Evolutionary conservation across 345 rosid species (phyloP), one percentile per base, ranked within the genome.

Genomic region (Pseudoturritis turrita): DNA sequence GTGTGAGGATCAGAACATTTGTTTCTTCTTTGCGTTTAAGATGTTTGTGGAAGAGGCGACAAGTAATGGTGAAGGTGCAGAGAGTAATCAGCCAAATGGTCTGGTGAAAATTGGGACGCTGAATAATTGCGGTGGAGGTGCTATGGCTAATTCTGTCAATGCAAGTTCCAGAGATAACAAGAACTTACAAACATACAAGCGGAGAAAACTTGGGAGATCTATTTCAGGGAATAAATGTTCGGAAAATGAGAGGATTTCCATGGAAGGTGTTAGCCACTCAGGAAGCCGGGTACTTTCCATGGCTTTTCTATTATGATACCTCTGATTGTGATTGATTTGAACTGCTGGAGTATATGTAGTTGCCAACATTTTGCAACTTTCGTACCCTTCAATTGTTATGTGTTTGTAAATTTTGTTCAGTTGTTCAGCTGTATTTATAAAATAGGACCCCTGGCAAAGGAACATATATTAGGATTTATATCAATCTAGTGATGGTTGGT

Each of bases 141-240:
- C 45, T 58, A 76, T 68, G 46, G 77, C 65, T 75, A 77, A 76
- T 71, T 72, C 77, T 70, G 78, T 73, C 39, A 71, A 82, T 29
- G 78, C 80, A 33, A 77, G 81, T 65, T 83, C 86, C 1, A 77
- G 79, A 22, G 79, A 59, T 46, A 56, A 77, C 49, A 85, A 76
- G 66, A 73, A 72, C 39, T 26, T 89, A 15, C 85, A 67, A 58
- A 87, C 89, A 7, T 91, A 89, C 79, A 95, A 89, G 88, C 86
- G 99, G 78, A 81, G 94, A 26, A 89, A 77, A 81, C 75, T 44
- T 31, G 72, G 65, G 15, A 77, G 71, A 50, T 77, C 79, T 13
- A 65, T 77, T 70, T 81, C 86, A 7, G 84, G 71, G 47, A 51
- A 72, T 18, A 81, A 80, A 59, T 56, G 55, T 79, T 78, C 50